Conservation (phyloP, 768 basidiomycete species). For the Naganishia kalamii region DNA sequence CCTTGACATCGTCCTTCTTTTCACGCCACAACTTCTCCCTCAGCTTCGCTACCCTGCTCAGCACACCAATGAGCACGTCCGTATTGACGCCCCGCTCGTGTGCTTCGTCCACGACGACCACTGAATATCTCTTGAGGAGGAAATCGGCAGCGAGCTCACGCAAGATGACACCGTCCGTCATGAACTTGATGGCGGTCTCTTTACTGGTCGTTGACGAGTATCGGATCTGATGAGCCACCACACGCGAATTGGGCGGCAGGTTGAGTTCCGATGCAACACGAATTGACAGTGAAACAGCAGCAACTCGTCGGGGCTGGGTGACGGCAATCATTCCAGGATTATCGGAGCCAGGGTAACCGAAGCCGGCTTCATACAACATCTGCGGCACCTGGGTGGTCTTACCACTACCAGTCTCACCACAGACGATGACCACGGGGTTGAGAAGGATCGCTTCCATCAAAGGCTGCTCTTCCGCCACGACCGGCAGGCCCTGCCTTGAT, state of each 20-base stretch:
- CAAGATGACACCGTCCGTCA: conserved; percentile 96
- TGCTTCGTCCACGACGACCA: conserved; percentile 94
- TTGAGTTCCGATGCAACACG: conserved; percentile 92
- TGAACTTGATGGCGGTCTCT: conserved; percentile 91
- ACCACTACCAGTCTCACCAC: conserved; percentile 94
- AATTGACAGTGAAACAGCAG: conserved; percentile 89
- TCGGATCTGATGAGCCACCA: conserved; percentile 93
- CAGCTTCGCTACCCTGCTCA: conserved; percentile 86
- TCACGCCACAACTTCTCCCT: conserved; percentile 81
- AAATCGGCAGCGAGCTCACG: conserved; percentile 90
- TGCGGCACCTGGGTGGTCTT: conserved; percentile 98
- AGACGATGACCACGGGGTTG: conserved; percentile 78
- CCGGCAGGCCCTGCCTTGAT: conserved; percentile 71
- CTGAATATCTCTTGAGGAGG: conserved; percentile 84
- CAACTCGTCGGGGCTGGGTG: conserved; percentile 94
- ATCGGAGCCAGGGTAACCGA: conserved; percentile 74
- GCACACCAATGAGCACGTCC: conserved; percentile 89
- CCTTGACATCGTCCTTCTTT: conserved; percentile 62
- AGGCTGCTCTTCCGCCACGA: conserved; percentile 84
- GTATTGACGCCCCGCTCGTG: conserved; percentile 98
- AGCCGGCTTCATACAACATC: conserved; percentile 95
- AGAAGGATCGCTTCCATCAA: conserved; percentile 87
- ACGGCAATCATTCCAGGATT: conserved; percentile 98
- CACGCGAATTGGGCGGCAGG: conserved; percentile 58
- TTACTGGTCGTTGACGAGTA: conserved; percentile 91